Base-by-base conservation (phyloP, 331 rosid species). In the Saraca asoca region DNA sequence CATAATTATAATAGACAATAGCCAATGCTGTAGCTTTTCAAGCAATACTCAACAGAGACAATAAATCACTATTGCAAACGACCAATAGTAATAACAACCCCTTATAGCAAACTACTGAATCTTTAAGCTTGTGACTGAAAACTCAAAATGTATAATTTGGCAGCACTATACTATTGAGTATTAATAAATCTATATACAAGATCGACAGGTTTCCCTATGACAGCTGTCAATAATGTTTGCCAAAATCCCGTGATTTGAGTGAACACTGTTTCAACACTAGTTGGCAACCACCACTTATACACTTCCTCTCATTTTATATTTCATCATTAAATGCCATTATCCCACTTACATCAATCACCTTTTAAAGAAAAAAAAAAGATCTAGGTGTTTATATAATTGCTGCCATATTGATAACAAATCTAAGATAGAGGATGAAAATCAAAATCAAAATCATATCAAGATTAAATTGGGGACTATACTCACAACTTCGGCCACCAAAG, bases 401-500 rank as follows among this genome's bases (percentile, higher is more conserved):
- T 64, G 51, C 31, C 31, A 24, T 24, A 24, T 24, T 18, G 19
- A 57, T 45, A 58, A 57, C 49, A 60, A 73, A 45, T 57, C 38
- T 44, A 44, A 18, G 78, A 64, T 49, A 44, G 60, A 65, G 17
- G 54, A 64, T 57, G 37, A 35, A 75, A 34, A 45, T 37, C 63
- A 33, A 52, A 14, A 48, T 19, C 31, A 24, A 1, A n/a, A 24
- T 24, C 39, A 17, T 54, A 50, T 17, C 5, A 63, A 75, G 17
- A 75, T 66, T 17, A 12, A 75, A 76, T 42, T 31, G 68, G 66
- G 58, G 53, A 75, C 52, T 70, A 59, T 34, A 87, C 98, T 94
- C 84, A 90, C 98, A 79, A 70, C 87, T 85, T 58, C 83, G 79
- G 50, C 88, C 87, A 61, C 91, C 87, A 79, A 72, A 69, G 66